Base-by-base conservation (phyloP, 2,329 filamentous ascomycete genomes). In the Trichophyton rubrum region DNA sequence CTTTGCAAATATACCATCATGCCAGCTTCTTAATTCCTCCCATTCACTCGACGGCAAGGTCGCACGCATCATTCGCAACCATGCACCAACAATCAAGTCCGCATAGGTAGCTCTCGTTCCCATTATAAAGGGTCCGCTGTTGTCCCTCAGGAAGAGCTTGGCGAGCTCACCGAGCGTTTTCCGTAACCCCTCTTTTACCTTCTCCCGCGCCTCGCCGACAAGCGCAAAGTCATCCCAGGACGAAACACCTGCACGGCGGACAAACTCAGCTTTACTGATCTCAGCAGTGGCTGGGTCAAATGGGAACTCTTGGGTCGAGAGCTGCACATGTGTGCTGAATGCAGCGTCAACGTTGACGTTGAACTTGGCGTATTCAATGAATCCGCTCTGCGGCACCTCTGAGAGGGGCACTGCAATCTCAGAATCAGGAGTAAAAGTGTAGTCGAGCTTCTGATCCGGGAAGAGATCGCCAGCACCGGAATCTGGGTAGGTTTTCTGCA, bases 21-120 rank as follows among this genome's bases (percentile, higher is more conserved):
- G 59, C 59, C 62, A 61, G 3, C 51, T 60, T 41, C 33, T 61
- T 15, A 59, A 24, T n/a, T 35, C 58, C 15, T 59, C 47, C 51
- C 59, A 58, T 11, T 51, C 45, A 6, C 20, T 51, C 51, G 27
- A 58, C 38, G 20, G 20, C 47, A 58, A 55, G 22, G 59, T 60
- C 56, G 17, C 40, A 40, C 49, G 58, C 33, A 59, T 59, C 76
- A 82, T 79, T 4, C 74, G 72, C 67, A 84, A 60, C 82, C 82
- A 85, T 0, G 71, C 80, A 1, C 81, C 82, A 0, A 85, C 76
- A 38, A 84, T 81, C 0, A 83, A 66, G 65, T 85, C 82, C 1
- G 80, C 81, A 71, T 84, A 83, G 51, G 66, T 77, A 0, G 75
- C 72, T 66, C 64, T 66, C 0, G 63, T 56, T 0, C 80, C 81